Evolutionary conservation across 2,329 filamentous ascomycete genomes (phyloP).

Genomic region (Alternaria viburni): DNA sequence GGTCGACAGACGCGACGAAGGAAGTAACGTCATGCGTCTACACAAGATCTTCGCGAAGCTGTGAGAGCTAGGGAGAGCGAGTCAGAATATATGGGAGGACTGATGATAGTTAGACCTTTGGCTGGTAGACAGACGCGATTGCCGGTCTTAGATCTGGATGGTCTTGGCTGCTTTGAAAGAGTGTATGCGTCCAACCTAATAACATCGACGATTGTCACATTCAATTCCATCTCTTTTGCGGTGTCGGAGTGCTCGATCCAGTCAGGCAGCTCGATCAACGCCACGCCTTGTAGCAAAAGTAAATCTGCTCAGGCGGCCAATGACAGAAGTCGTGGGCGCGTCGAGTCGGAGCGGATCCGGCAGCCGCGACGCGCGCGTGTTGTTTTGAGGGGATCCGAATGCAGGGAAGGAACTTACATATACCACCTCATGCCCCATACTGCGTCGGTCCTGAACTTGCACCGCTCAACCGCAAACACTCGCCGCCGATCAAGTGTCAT

Average conservation of each 20-base stretch:
- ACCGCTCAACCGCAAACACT: neutral
- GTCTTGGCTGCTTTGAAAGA: neutral
- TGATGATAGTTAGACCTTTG: neutral
- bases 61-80: neutral
- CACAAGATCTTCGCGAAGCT: slow-evolving; percentile 7
- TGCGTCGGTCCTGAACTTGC: neutral
- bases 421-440: neutral
- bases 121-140: neutral
- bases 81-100: neutral
- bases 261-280: neutral
- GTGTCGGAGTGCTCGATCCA: neutral
- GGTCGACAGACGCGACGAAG: neutral
- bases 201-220: neutral
- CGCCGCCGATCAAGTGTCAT: neutral
- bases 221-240: neutral
- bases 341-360: slow-evolving; percentile 8
- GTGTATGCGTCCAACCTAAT: neutral
- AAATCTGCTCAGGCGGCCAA: neutral
- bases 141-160: neutral
- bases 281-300: neutral
- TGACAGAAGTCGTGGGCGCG: neutral
- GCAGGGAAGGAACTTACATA: slow-evolving; percentile 5
- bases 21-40: neutral
- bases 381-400: slow-evolving; percentile 6
- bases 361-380: neutral